Evolutionary conservation across 1,139 yeast species (phyloP).

Genomic region (Taiozyma onychis): DNA sequence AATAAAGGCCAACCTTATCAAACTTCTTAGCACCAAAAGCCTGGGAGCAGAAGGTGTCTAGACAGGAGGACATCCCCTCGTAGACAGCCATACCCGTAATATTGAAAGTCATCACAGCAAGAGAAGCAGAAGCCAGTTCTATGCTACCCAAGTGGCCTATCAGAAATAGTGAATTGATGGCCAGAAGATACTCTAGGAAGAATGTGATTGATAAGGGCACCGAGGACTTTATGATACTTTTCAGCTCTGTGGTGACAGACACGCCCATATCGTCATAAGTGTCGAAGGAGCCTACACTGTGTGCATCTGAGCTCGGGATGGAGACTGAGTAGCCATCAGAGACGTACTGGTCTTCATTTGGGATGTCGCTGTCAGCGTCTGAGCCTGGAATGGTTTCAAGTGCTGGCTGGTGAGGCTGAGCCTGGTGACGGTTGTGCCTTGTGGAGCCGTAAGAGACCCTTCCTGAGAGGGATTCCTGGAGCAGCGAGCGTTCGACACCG

Average conservation of each 20-base stretch:
- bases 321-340: conserved; percentile 14
- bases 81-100: conserved; percentile 44
- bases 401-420: conserved; percentile 1
- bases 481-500: not conserved
- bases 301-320: conserved; percentile 6
- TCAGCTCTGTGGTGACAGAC: conserved; percentile 11
- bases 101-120: conserved; percentile 46
- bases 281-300: conserved; percentile 3
- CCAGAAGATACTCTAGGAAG: conserved; percentile 42
- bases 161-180: conserved; percentile 43
- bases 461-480: not conserved
- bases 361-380: conserved; percentile 9
- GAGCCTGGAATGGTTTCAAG: not conserved
- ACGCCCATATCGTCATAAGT: conserved; percentile 10
- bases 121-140: conserved; percentile 44
- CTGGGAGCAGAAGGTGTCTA: conserved; percentile 50
- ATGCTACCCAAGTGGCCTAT: conserved; percentile 43
- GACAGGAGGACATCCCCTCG: conserved; percentile 49
- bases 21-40: conserved; percentile 39
- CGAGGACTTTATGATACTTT: conserved; percentile 27
- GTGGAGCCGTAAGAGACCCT: conserved; percentile 1
- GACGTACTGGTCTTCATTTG: conserved; percentile 17
- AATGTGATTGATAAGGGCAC: conserved; percentile 43
- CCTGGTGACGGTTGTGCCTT: not conserved
- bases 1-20: conserved; percentile 35